These are phyloP conservation scores for Rhodomyrtus psidioides DNA, from an alignment of 441 rosid genomes.

Conservation along the genomic window DNA sequence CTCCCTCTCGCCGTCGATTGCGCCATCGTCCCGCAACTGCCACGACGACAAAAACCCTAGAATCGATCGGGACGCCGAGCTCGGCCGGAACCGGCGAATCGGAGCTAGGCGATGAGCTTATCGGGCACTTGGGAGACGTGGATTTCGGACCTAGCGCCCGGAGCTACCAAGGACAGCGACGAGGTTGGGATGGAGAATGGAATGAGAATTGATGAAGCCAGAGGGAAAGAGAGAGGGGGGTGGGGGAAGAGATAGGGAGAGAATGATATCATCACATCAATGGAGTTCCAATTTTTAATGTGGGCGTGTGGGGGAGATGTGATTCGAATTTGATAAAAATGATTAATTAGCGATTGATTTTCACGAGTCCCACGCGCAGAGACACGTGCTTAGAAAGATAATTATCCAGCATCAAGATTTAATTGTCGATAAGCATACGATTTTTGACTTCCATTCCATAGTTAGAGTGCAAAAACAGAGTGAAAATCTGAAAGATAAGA, in stretches of 20 bases:
- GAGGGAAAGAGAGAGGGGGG: not conserved
- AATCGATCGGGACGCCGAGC: not conserved
- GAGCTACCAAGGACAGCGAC: not conserved
- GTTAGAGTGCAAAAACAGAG: no score
- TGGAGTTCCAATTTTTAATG: not conserved
- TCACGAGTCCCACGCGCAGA: not conserved
- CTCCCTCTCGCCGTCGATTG: conserved; percentile 48
- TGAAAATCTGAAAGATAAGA: no score
- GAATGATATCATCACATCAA: not conserved
- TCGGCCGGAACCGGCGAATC: not conserved
- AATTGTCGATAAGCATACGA: no score
- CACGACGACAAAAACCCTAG: not conserved
- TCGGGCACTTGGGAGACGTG: not conserved
- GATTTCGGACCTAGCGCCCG: not conserved
- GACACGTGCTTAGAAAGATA: not conserved
- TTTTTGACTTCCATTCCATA: no score
- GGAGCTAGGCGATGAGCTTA: not conserved
- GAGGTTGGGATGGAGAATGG: not conserved
- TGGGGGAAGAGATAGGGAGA: not conserved
- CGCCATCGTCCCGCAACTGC: conserved; percentile 34
- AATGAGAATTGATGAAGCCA: not conserved
- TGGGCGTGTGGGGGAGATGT: not conserved
- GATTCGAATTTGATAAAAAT: not conserved
- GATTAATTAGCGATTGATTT: not conserved
- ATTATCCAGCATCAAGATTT: not conserved